Evolutionary conservation across 148 eudicot species (phyloP).

Genomic region (Heliosperma pusillum): DNA sequence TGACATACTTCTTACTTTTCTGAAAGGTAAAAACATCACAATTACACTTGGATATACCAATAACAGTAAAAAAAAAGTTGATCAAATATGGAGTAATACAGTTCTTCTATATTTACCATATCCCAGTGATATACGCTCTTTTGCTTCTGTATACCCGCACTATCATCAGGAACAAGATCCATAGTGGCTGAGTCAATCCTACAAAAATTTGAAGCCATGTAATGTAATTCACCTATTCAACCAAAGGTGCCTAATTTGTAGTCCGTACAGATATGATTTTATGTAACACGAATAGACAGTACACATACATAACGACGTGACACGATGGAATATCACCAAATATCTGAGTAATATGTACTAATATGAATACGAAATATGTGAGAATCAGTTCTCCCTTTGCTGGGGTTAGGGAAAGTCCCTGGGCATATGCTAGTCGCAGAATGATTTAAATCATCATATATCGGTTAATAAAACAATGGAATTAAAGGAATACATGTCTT

Average conservation of each 20-base stretch:
- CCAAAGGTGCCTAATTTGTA: neutral
- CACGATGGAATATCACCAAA: neutral
- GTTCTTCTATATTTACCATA: slow-evolving; percentile 41
- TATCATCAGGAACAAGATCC: slow-evolving; percentile 80
- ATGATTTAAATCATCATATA: neutral
- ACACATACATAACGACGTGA: neutral
- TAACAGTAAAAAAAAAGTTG: slow-evolving; percentile 1
- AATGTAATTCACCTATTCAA: neutral
- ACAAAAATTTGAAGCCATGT: slow-evolving; percentile 10
- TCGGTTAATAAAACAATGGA: too few species aligned
- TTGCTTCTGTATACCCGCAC: slow-evolving; percentile 63
- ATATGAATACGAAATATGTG: neutral
- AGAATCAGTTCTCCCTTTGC: neutral
- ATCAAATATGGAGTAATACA: slow-evolving; percentile 2
- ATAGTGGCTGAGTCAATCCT: slow-evolving; percentile 90
- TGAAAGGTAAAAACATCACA: slow-evolving; percentile 27
- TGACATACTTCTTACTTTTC: slow-evolving; percentile 89
- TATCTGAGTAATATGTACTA: neutral
- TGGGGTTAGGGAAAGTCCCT: neutral
- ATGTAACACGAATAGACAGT: neutral
- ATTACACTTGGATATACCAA: slow-evolving; percentile 5
- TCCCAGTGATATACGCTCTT: slow-evolving; percentile 79
- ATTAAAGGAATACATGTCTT: too few species aligned
- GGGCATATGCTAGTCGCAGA: too few species aligned
- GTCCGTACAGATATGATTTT: neutral